Evolutionary conservation across 805 yeast genomes (phyloP), one percentile per base, ranked within the genome.

Genomic region (Metschnikowia proteae): DNA sequence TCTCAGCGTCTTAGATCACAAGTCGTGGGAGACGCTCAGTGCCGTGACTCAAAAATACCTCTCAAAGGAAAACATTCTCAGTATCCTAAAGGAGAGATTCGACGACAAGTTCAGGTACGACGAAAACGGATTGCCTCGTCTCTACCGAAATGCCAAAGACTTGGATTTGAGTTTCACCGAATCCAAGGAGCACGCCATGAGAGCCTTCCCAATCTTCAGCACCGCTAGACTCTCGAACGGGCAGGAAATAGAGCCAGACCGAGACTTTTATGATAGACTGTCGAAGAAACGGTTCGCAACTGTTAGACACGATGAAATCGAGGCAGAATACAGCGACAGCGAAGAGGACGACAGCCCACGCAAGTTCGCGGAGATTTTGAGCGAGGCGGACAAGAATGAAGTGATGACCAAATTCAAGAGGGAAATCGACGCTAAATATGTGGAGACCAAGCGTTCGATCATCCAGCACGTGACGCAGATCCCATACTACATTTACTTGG

Each of bases 391-490:
- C 51, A 83, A 82, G 61, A 75, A 73, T 13, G 78, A 73, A 27
- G 73, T 89, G 3, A 64, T 74, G 49, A 69, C 71, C 49, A 81
- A 81, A 58, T 83, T 88, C 65, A 82, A 84, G 64, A 82, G 82
- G 51, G 86, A 86, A 58, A 79, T 88, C 22, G 96, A 90, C 63
- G 81, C 91, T 7, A 76, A 84, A 39, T 91, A 82, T 52, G 73
- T 92, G 42, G 97, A 91, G 60, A 90, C 97, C 17, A 91, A 88
- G 65, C 80, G 97, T 55, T 86, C 96, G 3, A 82, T 88, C 46
- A 78, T 90, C 41, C 85, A 83, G 53, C 83, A 85, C 42, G 79
- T 82, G 9, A 81, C 96, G 0, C 83, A 84, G 50, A 85, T 94
- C 49, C 99, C 99, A 3, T 73, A 82, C 55, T 94, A 85, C 73